A percentile compares a stretch with the other conserved stretches of the same genome.
Conservation (phyloP, 225 moss, liverwort and hornwort species). For the Polytrichum commune region DNA sequence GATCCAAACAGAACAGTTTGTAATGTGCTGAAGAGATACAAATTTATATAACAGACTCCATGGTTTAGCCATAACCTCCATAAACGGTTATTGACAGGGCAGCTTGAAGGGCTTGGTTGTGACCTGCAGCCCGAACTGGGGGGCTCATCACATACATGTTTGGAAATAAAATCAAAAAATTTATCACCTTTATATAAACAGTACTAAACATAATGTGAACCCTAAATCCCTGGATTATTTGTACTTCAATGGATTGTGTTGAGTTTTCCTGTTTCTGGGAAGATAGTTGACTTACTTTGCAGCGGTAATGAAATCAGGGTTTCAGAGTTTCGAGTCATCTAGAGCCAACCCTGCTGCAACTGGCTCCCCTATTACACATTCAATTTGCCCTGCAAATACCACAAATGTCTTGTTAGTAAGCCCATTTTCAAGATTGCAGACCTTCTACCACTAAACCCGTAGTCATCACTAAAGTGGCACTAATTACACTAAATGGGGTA, state of each 20-base stretch:
- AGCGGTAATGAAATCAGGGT: slow-evolving; percentile 82
- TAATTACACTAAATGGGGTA: no score
- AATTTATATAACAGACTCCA: no score
- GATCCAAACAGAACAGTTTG: no score
- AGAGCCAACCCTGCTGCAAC: slow-evolving; percentile 86
- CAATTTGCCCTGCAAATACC: slow-evolving; percentile 73
- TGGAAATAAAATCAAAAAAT: background rate
- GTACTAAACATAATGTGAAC: no score
- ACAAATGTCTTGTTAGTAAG: slow-evolving; percentile 2
- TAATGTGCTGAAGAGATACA: no score
- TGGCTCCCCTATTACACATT: slow-evolving; percentile 90
- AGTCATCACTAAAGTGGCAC: no score
- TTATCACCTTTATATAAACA: background rate
- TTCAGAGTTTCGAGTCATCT: slow-evolving; percentile 89
- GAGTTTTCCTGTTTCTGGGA: no score
- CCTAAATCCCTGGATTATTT: no score
- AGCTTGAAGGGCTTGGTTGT: slow-evolving; percentile 81
- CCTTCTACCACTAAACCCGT: no score
- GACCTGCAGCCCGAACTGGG: slow-evolving; percentile 84
- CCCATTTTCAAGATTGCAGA: background rate
- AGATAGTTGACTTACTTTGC: slow-evolving; percentile 62
- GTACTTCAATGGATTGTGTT: no score
- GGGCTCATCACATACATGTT: slow-evolving; percentile 97
- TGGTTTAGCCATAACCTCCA: no score
- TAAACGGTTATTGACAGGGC: slow-evolving; percentile 72